phyloP scores from a whole-genome alignment of 768 basidiomycete genomes.

The Infundibulicybe gibba region DNA sequence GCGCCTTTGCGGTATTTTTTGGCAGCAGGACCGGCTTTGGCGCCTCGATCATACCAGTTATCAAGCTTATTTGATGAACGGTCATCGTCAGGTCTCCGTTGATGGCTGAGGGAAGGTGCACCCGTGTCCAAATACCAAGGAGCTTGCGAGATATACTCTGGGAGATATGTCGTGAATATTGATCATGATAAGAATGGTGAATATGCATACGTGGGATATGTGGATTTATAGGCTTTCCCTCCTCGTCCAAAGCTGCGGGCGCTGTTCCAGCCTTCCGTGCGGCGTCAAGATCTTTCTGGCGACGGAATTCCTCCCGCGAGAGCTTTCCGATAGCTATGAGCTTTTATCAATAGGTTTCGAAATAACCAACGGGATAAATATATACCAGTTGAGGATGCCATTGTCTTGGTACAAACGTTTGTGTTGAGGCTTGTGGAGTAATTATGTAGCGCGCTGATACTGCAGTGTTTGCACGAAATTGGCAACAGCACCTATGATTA shows the following conservation, averaged over 20 bases:
- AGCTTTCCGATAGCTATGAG: slow-evolving; percentile 67
- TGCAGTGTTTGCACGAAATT: not conserved
- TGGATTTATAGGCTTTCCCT: slow-evolving; percentile 95
- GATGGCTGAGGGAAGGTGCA: slow-evolving; percentile 90
- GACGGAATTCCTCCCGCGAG: slow-evolving; percentile 90
- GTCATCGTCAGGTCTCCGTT: slow-evolving; percentile 74
- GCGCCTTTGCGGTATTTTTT: slow-evolving; percentile 98
- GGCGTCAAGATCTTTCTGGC: slow-evolving; percentile 96
- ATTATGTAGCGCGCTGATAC: not conserved
- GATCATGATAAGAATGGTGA: slow-evolving; percentile 3
- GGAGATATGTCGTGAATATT: slow-evolving; percentile 1
- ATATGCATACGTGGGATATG: slow-evolving; percentile 88
- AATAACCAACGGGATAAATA: not conserved
- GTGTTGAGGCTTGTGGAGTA: too few relatives aligned
- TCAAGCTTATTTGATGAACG: slow-evolving; percentile 65
- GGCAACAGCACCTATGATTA: too few relatives aligned
- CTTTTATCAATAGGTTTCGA: too few relatives aligned
- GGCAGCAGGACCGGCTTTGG: slow-evolving; percentile 82
- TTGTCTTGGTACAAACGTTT: slow-evolving; percentile 4
- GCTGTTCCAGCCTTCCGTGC: slow-evolving; percentile 98
- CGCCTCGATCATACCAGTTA: slow-evolving; percentile 89
- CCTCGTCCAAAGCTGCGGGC: slow-evolving; percentile 91
- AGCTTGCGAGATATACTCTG: slow-evolving; percentile 97
- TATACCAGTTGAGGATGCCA: slow-evolving; percentile 41
- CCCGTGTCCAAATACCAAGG: slow-evolving; percentile 99